Conservation (phyloP, 495 filamentous ascomycete species). For the Cenococcum geophilum region DNA sequence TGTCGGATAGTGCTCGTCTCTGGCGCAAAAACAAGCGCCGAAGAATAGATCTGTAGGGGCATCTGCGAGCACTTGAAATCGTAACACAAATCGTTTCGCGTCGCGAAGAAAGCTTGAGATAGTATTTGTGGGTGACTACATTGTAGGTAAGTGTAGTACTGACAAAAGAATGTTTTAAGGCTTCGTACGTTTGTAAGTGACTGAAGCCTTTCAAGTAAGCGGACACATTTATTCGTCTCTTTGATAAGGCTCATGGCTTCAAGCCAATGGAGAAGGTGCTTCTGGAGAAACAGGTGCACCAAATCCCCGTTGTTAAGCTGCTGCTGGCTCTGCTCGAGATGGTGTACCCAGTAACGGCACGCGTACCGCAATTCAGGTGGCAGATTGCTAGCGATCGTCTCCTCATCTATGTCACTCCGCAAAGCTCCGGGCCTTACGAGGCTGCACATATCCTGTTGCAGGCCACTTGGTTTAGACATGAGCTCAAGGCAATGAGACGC, state of each 20-base stretch:
- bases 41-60: slow-evolving; percentile 33
- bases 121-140: neutral
- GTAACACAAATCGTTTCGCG: slow-evolving; percentile 38
- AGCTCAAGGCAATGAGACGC: slow-evolving; percentile 33
- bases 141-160: slow-evolving; percentile 2
- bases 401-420: slow-evolving; percentile 27
- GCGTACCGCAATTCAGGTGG: slow-evolving; percentile 40
- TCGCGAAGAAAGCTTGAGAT: slow-evolving; percentile 35
- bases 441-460: slow-evolving; percentile 40
- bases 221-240: slow-evolving; percentile 6
- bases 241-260: slow-evolving; percentile 38
- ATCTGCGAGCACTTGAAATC: slow-evolving; percentile 26
- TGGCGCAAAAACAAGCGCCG: slow-evolving; percentile 38
- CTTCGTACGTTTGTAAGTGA: slow-evolving; percentile 4
- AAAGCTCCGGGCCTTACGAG: slow-evolving; percentile 30
- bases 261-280: slow-evolving; percentile 44
- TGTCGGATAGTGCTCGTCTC: slow-evolving; percentile 31
- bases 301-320: slow-evolving; percentile 24
- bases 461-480: slow-evolving; percentile 24
- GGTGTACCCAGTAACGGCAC: slow-evolving; percentile 47
- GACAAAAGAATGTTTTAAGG: neutral
- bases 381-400: slow-evolving; percentile 22
- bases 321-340: slow-evolving; percentile 37
- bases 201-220: slow-evolving; percentile 4
- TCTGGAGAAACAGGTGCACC: slow-evolving; percentile 36